These are phyloP conservation scores for Phytophthora tubulina DNA, from an alignment of 352 stramenopile genomes.

Conservation along the genomic window DNA sequence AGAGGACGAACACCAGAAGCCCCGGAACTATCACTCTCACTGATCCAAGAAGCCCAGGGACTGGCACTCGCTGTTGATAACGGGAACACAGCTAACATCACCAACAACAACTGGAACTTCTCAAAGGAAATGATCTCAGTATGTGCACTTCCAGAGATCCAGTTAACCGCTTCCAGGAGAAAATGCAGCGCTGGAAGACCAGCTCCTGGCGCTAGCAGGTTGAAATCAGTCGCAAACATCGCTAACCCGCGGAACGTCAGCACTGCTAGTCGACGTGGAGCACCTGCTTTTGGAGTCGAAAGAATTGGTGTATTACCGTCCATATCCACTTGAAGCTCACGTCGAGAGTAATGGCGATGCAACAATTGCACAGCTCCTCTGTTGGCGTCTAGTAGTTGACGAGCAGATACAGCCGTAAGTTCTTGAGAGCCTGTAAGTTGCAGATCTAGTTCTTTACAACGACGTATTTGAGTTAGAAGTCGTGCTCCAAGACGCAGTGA, in stretches of 20 bases:
- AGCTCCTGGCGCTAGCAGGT: conserved; percentile 33
- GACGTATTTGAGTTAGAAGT: conserved; percentile 57
- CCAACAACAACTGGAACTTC: conserved; percentile 67
- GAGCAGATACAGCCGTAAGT: conserved; percentile 28
- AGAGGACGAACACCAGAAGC: conserved; percentile 19
- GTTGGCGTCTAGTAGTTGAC: conserved; percentile 46
- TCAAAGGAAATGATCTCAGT: conserved; percentile 76
- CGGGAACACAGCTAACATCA: conserved; percentile 44
- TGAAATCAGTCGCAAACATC: conserved; percentile 62
- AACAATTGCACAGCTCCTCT: conserved; percentile 54
- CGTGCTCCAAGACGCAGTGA: conserved; percentile 54
- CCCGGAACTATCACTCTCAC: conserved; percentile 10
- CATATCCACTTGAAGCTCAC: conserved; percentile 25
- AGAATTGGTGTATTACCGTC: conserved; percentile 20
- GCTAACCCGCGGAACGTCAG: conserved; percentile 64
- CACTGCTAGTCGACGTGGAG: conserved; percentile 53
- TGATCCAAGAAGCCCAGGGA: conserved; percentile 23
- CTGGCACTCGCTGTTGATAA: conserved; percentile 23
- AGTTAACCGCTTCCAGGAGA: conserved; percentile 70
- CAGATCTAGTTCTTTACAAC: conserved; percentile 67
- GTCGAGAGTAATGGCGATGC: conserved; percentile 65
- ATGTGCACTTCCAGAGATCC: conserved; percentile 71
- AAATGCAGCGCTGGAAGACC: conserved; percentile 55
- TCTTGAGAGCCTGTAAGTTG: conserved; percentile 32
- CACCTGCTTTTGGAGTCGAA: conserved; percentile 38